These are phyloP conservation scores for Lolium rigidum DNA, from an alignment of 176 grass and related monocot species.

Conservation along the genomic window DNA sequence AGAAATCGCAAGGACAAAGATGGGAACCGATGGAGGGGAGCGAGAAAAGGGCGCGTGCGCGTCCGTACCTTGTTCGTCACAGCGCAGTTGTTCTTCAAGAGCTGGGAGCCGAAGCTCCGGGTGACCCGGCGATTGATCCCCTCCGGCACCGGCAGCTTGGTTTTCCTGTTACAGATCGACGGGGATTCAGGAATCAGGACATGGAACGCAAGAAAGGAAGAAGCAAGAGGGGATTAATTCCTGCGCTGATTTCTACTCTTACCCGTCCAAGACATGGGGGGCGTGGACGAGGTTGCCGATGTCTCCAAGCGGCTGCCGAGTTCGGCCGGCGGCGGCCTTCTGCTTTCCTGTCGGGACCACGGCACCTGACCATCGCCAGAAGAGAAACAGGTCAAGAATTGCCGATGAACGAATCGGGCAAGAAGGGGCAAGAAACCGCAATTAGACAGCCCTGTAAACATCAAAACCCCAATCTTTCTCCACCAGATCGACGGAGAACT, in stretches of 20 bases:
- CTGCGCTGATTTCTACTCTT: neutral
- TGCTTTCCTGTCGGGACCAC: slow-evolving; percentile 45
- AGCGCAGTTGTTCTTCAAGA: slow-evolving; percentile 45
- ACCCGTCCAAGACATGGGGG: slow-evolving; percentile 34
- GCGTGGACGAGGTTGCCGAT: slow-evolving; percentile 64
- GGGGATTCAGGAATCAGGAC: too few relatives aligned
- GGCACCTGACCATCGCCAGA: slow-evolving; percentile 43
- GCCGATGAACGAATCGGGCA: neutral
- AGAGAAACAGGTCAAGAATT: neutral
- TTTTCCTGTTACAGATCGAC: slow-evolving; percentile 27
- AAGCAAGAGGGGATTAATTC: neutral
- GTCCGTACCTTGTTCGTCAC: slow-evolving; percentile 46
- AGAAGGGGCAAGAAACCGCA: neutral
- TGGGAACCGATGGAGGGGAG: neutral
- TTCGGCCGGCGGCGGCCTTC: slow-evolving; percentile 40
- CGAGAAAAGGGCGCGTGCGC: neutral
- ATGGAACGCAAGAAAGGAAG: neutral
- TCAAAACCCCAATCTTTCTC: neutral
- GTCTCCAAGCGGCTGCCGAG: slow-evolving; percentile 53
- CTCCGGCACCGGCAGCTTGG: slow-evolving; percentile 41
- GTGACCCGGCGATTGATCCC: slow-evolving; percentile 56
- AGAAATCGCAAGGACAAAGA: neutral
- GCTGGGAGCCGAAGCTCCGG: slow-evolving; percentile 65
- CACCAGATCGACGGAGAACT: neutral
- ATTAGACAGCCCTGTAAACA: neutral